Conservation (phyloP, 441 rosid genomes). For the Syzygium syzygioides region DNA sequence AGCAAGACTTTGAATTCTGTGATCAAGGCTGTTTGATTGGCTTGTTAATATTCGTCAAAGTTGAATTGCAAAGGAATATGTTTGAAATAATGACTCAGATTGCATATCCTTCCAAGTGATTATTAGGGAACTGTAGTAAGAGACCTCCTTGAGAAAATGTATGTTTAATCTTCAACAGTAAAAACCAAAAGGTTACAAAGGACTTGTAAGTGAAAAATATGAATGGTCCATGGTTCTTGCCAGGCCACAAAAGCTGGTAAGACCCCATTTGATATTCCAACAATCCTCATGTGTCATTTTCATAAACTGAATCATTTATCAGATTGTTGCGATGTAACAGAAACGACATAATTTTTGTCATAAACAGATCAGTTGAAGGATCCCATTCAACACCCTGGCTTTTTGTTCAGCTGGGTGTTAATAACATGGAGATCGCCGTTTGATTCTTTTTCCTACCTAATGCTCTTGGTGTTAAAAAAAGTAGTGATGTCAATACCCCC, state of each 20-base stretch:
- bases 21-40: neutral
- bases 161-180: neutral
- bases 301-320: neutral
- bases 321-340: neutral
- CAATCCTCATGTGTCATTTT: neutral
- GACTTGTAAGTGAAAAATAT: neutral
- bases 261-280: neutral
- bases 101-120: neutral
- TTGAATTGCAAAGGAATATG: neutral
- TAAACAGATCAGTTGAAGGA: neutral
- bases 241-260: neutral
- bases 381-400: neutral
- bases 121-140: neutral
- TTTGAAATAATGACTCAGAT: neutral
- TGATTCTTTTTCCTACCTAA: neutral
- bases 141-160: neutral
- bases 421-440: neutral
- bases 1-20: conserved; percentile 39
- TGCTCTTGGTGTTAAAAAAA: neutral
- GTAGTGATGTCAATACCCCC: neutral
- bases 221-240: neutral
- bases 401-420: neutral
- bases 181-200: neutral
- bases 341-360: neutral
- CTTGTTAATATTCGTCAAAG: neutral